Evolutionary conservation across 257 asterid genomes (phyloP), one percentile per base, ranked within the genome.

Genomic region (Solanum pinnatisectum): DNA sequence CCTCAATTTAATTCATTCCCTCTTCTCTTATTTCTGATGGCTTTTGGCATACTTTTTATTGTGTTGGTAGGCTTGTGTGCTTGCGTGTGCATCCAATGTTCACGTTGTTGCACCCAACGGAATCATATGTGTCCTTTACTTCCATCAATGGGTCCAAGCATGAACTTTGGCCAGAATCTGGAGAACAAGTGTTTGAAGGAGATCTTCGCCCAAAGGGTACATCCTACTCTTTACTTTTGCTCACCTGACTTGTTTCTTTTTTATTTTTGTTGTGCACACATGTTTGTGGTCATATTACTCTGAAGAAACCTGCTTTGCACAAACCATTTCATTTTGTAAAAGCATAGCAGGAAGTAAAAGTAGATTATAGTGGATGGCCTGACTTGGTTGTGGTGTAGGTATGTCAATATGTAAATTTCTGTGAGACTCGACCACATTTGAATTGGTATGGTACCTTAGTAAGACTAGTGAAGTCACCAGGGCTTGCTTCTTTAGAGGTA

Each of bases 51-150:
- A 46, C 27, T 44, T 79, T 1, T 25, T 27, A 25, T 27, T 16
- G 68, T 11, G n/a, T 87, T 89, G 88, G 42, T 91, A 97, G 99
- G 96, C 95, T 96, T 35, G 98, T 97, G 46, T 97, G 99, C 93
- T 91, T 97, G 93, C 93, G 98, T 11, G 98, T 97, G 92, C 98
- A 97, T 92, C 99, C 99, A 14, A 91, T 90, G 68, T 95, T 97
- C 92, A 67, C 88, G 16, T 88, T 97, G 91, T 90, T 95, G 88
- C 94, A 96, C 91, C 99, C 99, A 6, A 92, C 95, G 14, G 98
- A 97, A 88, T 91, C 99, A 84, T 94, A 84, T 32, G 94, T 97
- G 81, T 92, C 90, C 6, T 97, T 95, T 89, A 96, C 95, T 83
- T 93, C 98, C 88, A 76, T 95, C 63, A 90, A 95, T 76, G 99